Conservation (phyloP, 805 yeast species). For the Yarrowia hollandica region DNA sequence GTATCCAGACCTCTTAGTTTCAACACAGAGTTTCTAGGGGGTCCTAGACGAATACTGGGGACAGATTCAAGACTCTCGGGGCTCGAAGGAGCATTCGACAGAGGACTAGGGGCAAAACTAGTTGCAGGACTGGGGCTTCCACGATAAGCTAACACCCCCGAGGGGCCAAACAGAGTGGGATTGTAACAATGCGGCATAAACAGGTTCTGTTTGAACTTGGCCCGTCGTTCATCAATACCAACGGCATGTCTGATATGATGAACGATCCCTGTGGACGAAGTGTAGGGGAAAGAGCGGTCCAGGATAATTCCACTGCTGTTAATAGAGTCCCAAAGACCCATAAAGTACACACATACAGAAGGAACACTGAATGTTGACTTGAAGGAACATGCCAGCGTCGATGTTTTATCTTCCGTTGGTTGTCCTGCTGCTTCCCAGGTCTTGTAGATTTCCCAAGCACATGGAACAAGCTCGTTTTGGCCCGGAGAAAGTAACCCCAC, state of each 20-base stretch:
- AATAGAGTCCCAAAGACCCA: constrained; percentile 69
- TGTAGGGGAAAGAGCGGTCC: constrained; percentile 60
- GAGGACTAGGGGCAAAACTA: neutral
- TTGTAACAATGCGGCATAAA: constrained; percentile 27
- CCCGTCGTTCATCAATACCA: constrained; percentile 63
- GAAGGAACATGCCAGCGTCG: constrained; percentile 42
- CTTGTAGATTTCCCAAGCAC: constrained; percentile 63
- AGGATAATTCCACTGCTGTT: constrained; percentile 62
- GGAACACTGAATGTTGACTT: constrained; percentile 53
- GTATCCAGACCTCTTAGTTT: neutral
- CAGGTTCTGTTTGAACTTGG: constrained; percentile 49
- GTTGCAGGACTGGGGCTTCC: neutral
- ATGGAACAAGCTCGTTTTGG: constrained; percentile 52
- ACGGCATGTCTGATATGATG: constrained; percentile 67
- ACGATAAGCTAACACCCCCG: constrained; percentile 5
- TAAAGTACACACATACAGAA: constrained; percentile 50
- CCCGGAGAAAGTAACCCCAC: constrained; percentile 59
- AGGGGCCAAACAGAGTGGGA: neutral
- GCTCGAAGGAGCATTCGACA: neutral
- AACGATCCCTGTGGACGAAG: constrained; percentile 53
- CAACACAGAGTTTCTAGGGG: neutral
- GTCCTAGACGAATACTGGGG: neutral
- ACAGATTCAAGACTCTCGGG: neutral
- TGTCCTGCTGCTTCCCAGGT: constrained; percentile 49
- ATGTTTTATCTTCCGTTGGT: neutral